A percentile compares a stretch with the other conserved stretches of the same genome.
These are phyloP conservation scores for Zanthoxylum bungeanum DNA, from an alignment of 345 rosid genomes.

Conservation along the genomic window DNA sequence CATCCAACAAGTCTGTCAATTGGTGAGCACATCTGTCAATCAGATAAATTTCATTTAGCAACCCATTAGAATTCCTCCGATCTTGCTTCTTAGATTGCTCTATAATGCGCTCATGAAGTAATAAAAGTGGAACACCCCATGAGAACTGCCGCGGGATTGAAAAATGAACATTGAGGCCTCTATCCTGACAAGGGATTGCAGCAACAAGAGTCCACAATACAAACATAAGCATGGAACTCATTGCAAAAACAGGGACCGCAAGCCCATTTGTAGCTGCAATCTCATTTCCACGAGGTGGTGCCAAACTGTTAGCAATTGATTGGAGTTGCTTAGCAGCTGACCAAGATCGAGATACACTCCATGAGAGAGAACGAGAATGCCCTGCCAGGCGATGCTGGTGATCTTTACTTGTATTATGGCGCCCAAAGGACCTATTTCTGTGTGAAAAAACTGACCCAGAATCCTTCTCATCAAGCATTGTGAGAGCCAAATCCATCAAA, in stretches of 20 bases:
- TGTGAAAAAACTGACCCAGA: constrained; percentile 30
- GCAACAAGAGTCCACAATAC: constrained; percentile 41
- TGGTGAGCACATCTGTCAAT: constrained; percentile 25
- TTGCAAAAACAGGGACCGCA: constrained; percentile 28
- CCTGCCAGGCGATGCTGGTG: constrained; percentile 16
- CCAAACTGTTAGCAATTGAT: constrained; percentile 26
- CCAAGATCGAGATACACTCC: constrained; percentile 45
- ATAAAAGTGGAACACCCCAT: constrained; percentile 20
- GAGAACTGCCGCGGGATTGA: constrained; percentile 23
- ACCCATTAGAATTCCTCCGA: constrained; percentile 21
- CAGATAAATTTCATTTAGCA: constrained; percentile 35
- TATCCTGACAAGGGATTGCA: constrained; percentile 39
- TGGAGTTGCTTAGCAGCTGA: constrained; percentile 45
- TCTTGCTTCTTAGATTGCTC: constrained; percentile 39
- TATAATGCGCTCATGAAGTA: constrained; percentile 33
- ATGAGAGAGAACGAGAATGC: constrained; percentile 41
- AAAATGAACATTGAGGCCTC: constrained; percentile 28
- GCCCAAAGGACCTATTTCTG: constrained; percentile 34
- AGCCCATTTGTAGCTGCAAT: constrained; percentile 36
- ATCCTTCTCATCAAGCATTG: constrained; percentile 42
- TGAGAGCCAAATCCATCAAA: constrained; percentile 32
- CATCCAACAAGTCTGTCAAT: constrained; percentile 33
- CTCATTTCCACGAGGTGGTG: constrained; percentile 30
- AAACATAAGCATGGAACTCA: constrained; percentile 30
- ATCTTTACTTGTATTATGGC: constrained; percentile 16